phyloP scores from a whole-genome alignment of 441 rosid species.

The Brassica balearica region DNA sequence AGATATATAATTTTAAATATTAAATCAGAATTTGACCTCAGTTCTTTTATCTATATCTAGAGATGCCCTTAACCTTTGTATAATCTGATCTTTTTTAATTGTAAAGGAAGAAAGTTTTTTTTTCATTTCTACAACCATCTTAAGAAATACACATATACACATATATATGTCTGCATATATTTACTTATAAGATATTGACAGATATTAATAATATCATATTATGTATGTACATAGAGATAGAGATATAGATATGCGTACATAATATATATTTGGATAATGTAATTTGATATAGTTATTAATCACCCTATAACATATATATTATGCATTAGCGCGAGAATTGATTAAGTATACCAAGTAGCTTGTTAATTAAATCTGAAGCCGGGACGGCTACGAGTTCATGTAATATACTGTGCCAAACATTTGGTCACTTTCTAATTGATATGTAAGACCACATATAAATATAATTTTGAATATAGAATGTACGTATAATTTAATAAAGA shows the following conservation, averaged over 20 bases:
- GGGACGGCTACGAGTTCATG: no score
- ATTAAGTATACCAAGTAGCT: not conserved
- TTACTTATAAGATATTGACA: not conserved
- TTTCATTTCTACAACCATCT: slow-evolving; percentile 9
- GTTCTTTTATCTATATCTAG: not conserved
- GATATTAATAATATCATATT: not conserved
- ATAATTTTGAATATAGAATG: not conserved
- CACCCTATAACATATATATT: not conserved
- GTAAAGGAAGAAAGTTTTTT: slow-evolving; percentile 6
- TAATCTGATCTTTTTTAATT: not conserved
- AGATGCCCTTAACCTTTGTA: not conserved
- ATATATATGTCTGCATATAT: not conserved
- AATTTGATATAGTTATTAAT: slow-evolving; percentile 21
- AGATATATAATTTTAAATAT: not conserved
- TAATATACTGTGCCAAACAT: not conserved
- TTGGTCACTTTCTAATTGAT: slow-evolving; percentile 9
- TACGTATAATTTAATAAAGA: not conserved
- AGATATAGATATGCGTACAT: not conserved
- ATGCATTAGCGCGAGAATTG: not conserved
- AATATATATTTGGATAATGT: slow-evolving; percentile 25
- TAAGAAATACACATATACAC: not conserved
- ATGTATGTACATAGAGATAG: not conserved
- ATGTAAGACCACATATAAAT: not conserved
- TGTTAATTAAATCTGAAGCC: not conserved
- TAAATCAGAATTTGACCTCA: slow-evolving; percentile 24